Percentiles rank a stretch among this genome's conserved stretches.
Evolutionary conservation across 2,329 filamentous ascomycete genomes (phyloP).

Genomic region (Xylariaceae sp.): DNA sequence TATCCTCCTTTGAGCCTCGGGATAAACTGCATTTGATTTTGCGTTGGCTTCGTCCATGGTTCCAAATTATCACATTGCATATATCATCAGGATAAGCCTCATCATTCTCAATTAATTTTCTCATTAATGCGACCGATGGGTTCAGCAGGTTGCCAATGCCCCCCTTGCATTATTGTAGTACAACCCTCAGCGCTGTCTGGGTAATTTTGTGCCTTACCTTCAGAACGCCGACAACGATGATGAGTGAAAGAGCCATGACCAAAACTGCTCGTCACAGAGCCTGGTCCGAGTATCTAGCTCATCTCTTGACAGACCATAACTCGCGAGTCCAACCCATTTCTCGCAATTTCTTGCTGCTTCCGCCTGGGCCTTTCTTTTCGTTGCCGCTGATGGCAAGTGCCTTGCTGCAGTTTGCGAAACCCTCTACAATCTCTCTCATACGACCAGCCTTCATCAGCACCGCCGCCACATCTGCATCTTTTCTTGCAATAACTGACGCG

Average conservation of each 20-base stretch:
- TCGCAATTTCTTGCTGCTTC: conserved; percentile 64
- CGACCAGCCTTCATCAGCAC: conserved; percentile 69
- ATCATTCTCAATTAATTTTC: background rate
- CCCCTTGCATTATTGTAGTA: conserved; percentile 1
- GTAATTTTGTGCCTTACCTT: conserved; percentile 6
- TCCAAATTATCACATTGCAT: too few relatives aligned
- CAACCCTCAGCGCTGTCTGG: conserved; percentile 1
- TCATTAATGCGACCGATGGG: background rate
- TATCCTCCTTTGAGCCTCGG: too few relatives aligned
- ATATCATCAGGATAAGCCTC: background rate
- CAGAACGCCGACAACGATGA: conserved; percentile 12
- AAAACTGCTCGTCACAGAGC: background rate
- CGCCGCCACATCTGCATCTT: conserved; percentile 69
- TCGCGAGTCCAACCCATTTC: conserved; percentile 69
- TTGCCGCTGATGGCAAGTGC: conserved; percentile 65
- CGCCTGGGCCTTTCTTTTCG: conserved; percentile 59
- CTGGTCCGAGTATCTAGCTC: conserved; percentile 8
- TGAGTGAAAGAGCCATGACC: conserved; percentile 1
- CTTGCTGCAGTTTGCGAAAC: conserved; percentile 79
- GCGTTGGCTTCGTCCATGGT: too few relatives aligned
- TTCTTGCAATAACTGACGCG: conserved; percentile 75
- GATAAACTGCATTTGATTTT: too few relatives aligned
- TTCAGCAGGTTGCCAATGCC: background rate
- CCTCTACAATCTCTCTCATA: conserved; percentile 78
- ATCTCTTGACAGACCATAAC: conserved; percentile 64